Conservation (phyloP, 768 basidiomycete genomes). For the Russula sp. region DNA sequence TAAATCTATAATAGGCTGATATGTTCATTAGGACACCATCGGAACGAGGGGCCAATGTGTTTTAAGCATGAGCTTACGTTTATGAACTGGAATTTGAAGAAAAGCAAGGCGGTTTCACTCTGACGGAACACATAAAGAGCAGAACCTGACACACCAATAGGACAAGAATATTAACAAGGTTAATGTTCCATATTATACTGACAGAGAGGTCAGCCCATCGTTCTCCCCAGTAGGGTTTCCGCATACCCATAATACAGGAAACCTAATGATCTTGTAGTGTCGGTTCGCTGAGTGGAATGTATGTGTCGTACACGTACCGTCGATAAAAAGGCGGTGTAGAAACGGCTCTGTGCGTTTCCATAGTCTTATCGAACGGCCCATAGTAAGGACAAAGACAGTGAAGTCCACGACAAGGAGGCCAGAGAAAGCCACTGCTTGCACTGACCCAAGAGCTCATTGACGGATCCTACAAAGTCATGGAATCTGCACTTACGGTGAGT, state of each 20-base stretch:
- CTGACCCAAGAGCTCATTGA: conserved; percentile 7
- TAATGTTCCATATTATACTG: conserved; percentile 16
- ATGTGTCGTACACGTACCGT: conserved; percentile 11
- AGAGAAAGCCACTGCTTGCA: conserved; percentile 19
- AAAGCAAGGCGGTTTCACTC: not conserved
- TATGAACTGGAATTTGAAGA: not conserved
- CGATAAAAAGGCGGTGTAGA: conserved; percentile 6
- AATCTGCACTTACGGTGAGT: not conserved
- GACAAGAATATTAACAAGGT: conserved; percentile 14
- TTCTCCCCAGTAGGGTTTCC: not conserved
- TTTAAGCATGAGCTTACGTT: not conserved
- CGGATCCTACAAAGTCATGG: not conserved
- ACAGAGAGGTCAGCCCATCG: not conserved
- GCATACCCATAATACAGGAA: conserved; percentile 19
- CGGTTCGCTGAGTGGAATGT: not conserved
- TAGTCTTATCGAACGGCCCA: conserved; percentile 14
- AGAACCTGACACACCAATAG: conserved; percentile 9
- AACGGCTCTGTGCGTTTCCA: conserved; percentile 16
- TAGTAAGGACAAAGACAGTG: conserved; percentile 23
- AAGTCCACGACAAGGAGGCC: conserved; percentile 23
- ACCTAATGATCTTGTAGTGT: not conserved
- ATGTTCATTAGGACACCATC: not conserved
- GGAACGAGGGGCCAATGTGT: not conserved
- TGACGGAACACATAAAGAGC: not conserved
- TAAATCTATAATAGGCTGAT: not conserved